Evolutionary conservation across 2,329 filamentous ascomycete genomes (phyloP).

Genomic region (Monosporascus sp.): DNA sequence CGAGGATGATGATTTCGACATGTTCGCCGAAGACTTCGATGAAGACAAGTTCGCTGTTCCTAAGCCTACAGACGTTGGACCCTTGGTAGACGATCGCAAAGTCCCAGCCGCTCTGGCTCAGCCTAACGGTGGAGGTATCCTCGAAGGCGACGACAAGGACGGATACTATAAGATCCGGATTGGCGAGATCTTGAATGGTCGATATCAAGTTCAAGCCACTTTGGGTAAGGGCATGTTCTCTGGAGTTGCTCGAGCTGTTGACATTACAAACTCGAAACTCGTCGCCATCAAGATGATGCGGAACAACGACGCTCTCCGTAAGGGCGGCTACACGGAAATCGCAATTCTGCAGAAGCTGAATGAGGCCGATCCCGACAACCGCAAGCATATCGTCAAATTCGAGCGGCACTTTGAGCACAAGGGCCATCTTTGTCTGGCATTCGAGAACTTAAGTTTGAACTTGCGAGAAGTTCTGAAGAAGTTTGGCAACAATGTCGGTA

Average conservation of each 20-base stretch:
- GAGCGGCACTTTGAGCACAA: slow-evolving; percentile 89
- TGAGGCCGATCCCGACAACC: slow-evolving; percentile 78
- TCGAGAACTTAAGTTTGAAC: slow-evolving; percentile 92
- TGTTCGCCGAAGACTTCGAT: slow-evolving; percentile 82
- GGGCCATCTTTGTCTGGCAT: slow-evolving; percentile 91
- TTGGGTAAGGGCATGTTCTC: slow-evolving; percentile 96
- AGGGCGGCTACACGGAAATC: slow-evolving; percentile 91
- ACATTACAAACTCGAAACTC: slow-evolving; percentile 66
- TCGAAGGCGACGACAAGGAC: slow-evolving; percentile 91
- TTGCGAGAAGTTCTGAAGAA: slow-evolving; percentile 91
- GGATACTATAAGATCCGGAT: slow-evolving; percentile 95
- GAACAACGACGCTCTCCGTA: slow-evolving; percentile 88
- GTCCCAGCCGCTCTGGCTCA: slow-evolving; percentile 41
- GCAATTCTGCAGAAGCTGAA: slow-evolving; percentile 86
- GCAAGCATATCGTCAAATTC: slow-evolving; percentile 86
- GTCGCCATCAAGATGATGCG: slow-evolving; percentile 98
- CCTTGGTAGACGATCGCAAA: slow-evolving; percentile 37
- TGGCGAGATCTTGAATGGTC: slow-evolving; percentile 81
- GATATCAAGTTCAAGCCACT: slow-evolving; percentile 83
- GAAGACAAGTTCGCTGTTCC: slow-evolving; percentile 59
- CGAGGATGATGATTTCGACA: slow-evolving; percentile 71
- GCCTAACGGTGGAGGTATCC: slow-evolving; percentile 64
- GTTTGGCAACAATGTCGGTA: slow-evolving; percentile 88
- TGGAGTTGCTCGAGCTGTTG: slow-evolving; percentile 83
- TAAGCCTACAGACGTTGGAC: slow-evolving; percentile 34